Percentiles rank a stretch among this genome's conserved stretches.
Evolutionary conservation across 2,329 filamentous ascomycete genomes (phyloP).

Genomic region (Chrysoporthe deuterocubensis): DNA sequence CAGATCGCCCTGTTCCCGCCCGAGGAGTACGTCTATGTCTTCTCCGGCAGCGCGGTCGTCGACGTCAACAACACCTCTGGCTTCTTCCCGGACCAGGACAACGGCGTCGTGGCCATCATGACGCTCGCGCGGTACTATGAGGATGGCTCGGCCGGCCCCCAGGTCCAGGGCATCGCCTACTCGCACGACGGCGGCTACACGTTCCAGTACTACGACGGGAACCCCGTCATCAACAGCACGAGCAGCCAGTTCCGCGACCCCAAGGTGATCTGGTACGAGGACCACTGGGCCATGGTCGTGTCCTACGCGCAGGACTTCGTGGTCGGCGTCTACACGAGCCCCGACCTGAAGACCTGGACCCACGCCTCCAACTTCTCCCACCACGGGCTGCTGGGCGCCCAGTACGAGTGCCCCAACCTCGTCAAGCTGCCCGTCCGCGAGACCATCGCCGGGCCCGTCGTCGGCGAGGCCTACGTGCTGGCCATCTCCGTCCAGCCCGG

Average conservation of each 20-base stretch:
- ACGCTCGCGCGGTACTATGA: constrained; percentile 42
- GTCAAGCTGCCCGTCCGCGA: constrained; percentile 55
- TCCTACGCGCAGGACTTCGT: constrained; percentile 59
- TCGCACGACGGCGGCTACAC: constrained; percentile 65
- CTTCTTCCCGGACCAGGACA: constrained; percentile 59
- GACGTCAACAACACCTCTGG: constrained; percentile 69
- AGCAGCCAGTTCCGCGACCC: constrained; percentile 67
- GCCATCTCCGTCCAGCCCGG: constrained; percentile 61
- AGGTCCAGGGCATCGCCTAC: constrained; percentile 66
- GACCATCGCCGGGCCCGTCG: constrained; percentile 31
- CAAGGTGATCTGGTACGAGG: constrained; percentile 63
- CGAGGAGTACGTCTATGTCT: constrained; percentile 49
- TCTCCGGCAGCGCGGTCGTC: constrained; percentile 60
- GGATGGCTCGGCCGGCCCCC: constrained; percentile 42
- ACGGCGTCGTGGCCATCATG: constrained; percentile 63
- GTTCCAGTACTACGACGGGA: constrained; percentile 61
- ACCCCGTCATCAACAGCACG: constrained; percentile 62
- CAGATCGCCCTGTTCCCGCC: constrained; percentile 62
- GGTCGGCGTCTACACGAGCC: constrained; percentile 65
- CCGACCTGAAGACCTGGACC: constrained; percentile 62
- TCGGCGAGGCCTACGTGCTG: constrained; percentile 50
- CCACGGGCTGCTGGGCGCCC: constrained; percentile 54
- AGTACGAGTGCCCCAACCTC: constrained; percentile 69
- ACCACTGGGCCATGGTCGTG: constrained; percentile 62
- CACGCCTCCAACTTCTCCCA: constrained; percentile 61